phyloP scores from a whole-genome alignment of 768 basidiomycete species.

The Thelephora aurantiotincta region DNA sequence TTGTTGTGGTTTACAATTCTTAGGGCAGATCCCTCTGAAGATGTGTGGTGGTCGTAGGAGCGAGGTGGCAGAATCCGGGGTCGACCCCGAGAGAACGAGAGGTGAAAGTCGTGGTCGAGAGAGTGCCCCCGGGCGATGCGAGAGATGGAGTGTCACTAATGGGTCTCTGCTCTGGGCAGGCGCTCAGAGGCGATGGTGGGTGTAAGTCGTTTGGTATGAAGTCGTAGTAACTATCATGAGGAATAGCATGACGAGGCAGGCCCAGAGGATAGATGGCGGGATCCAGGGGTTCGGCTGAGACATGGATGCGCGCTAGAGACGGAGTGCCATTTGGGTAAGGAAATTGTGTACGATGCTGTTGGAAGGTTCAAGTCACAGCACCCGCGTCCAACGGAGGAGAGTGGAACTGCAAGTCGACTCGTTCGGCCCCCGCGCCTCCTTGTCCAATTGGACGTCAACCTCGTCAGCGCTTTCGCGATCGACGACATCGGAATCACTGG shows the following conservation, averaged over 20 bases:
- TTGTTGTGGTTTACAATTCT: too few relatives aligned
- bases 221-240: constrained; percentile 19
- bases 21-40: constrained; percentile 10
- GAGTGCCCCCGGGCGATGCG: constrained; percentile 28
- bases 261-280: constrained; percentile 65
- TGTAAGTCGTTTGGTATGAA: too few relatives aligned
- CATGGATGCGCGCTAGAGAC: constrained; percentile 55
- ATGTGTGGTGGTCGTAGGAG: constrained; percentile 12
- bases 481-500: too few relatives aligned
- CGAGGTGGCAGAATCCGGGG: too few relatives aligned
- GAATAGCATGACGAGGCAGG: constrained; percentile 40
- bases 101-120: constrained; percentile 24
- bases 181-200: constrained; percentile 18
- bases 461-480: too few relatives aligned
- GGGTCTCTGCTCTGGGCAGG: constrained; percentile 17
- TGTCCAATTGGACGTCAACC: too few relatives aligned
- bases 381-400: too few relatives aligned
- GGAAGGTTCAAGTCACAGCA: too few relatives aligned
- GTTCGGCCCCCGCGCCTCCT: too few relatives aligned
- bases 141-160: constrained; percentile 23
- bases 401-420: too few relatives aligned
- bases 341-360: constrained; percentile 57
- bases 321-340: constrained; percentile 46
- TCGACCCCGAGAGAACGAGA: constrained; percentile 20
- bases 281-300: constrained; percentile 58